Conservation (phyloP, 768 basidiomycete genomes). For the Rhodotorula babjevae region DNA sequence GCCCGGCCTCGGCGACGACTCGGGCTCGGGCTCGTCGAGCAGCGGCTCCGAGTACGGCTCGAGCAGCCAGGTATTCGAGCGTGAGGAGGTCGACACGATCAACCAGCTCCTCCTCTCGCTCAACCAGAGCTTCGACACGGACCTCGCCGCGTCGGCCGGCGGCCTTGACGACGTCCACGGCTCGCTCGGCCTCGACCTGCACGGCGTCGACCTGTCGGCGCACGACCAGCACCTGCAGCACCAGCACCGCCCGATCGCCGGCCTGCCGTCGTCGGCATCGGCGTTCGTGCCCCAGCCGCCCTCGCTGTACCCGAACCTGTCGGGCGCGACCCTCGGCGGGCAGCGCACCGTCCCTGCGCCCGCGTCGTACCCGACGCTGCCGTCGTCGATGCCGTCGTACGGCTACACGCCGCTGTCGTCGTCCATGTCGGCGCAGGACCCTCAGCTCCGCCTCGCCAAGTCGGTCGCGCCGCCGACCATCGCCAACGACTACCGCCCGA, state of each 20-base stretch:
- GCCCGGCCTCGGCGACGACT: conserved; percentile 10
- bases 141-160: neutral
- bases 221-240: neutral
- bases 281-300: neutral
- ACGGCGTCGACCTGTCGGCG: neutral
- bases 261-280: neutral
- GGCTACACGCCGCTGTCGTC: neutral
- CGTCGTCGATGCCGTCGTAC: neutral
- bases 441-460: conserved; percentile 16
- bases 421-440: neutral
- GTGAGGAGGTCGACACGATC: conserved; percentile 31
- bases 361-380: neutral
- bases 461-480: conserved; percentile 26
- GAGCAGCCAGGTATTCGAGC: conserved; percentile 3
- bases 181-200: neutral
- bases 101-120: conserved; percentile 31
- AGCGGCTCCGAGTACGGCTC: conserved; percentile 17
- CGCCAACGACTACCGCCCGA: conserved; percentile 28
- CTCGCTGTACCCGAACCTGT: neutral
- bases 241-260: neutral
- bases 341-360: neutral
- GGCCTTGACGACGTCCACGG: neutral
- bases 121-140: conserved; percentile 21
- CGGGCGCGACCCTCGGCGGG: neutral
- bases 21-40: conserved; percentile 9